Evolutionary conservation across 1,139 yeast genomes (phyloP).

Genomic region (Geotrichum fermentans): DNA sequence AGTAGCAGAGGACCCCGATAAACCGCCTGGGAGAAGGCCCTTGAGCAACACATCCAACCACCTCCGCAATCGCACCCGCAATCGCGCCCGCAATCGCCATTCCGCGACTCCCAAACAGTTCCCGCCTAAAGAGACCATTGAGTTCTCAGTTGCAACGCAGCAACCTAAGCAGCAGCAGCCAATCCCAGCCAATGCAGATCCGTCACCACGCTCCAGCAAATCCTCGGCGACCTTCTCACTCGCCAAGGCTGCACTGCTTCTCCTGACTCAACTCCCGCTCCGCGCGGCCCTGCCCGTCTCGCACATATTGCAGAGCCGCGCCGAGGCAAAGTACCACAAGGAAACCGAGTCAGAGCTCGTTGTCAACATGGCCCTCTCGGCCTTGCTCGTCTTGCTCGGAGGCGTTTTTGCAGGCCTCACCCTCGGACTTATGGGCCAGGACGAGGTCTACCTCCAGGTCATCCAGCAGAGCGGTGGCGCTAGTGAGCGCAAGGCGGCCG

Average conservation of each 20-base stretch:
- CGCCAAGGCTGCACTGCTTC: conserved; percentile 24
- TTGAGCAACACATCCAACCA: neutral
- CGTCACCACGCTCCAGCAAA: too few species aligned
- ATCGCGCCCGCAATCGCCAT: too few species aligned
- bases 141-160: too few species aligned
- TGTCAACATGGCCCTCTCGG: conserved; percentile 55
- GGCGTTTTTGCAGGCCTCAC: conserved; percentile 97
- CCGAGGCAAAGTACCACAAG: neutral
- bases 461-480: conserved; percentile 46
- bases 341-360: conserved; percentile 41
- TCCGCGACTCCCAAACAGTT: too few species aligned
- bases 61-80: neutral
- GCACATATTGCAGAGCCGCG: conserved; percentile 3
- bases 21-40: conserved; percentile 13
- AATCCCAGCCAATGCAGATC: too few species aligned
- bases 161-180: too few species aligned
- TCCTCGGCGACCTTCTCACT: conserved; percentile 8
- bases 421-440: conserved; percentile 95
- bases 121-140: too few species aligned
- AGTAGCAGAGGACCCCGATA: conserved; percentile 14
- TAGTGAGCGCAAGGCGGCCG: conserved; percentile 65
- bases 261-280: conserved; percentile 26
- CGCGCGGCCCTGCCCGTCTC: conserved; percentile 6
- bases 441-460: conserved; percentile 68
- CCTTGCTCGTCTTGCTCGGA: conserved; percentile 71